Evolutionary conservation across 768 basidiomycete species (phyloP).

Genomic region (Russula lepida): DNA sequence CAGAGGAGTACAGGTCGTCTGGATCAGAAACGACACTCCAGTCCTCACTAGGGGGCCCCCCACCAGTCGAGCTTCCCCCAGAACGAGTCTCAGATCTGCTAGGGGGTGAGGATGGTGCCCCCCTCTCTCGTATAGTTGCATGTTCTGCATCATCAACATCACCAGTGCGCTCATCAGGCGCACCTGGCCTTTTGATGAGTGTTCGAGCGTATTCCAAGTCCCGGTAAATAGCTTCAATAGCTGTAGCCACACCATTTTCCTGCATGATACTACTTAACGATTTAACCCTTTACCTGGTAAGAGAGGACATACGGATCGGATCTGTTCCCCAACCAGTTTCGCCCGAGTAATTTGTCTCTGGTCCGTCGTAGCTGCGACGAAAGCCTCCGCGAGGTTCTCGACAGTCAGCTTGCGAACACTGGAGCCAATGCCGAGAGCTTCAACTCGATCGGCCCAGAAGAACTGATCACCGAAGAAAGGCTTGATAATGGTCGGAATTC

Average conservation of each 20-base stretch:
- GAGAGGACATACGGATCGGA: constrained; percentile 54
- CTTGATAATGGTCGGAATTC: constrained; percentile 90
- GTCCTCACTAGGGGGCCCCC: constrained; percentile 59
- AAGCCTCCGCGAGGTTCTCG: constrained; percentile 66
- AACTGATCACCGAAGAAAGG: constrained; percentile 99
- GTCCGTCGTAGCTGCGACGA: constrained; percentile 77
- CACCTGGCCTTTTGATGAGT: constrained; percentile 55
- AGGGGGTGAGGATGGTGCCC: constrained; percentile 15
- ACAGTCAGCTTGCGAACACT: constrained; percentile 84
- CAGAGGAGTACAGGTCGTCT: constrained; percentile 51
- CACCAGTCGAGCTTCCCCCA: constrained; percentile 34
- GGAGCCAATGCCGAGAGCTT: constrained; percentile 86
- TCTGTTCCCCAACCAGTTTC: constrained; percentile 74
- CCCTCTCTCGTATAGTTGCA: constrained; percentile 28
- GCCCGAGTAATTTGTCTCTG: constrained; percentile 84
- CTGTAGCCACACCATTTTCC: constrained; percentile 93
- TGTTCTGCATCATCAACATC: constrained; percentile 30
- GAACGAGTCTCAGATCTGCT: constrained; percentile 21
- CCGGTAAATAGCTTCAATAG: constrained; percentile 92
- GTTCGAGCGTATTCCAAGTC: constrained; percentile 92
- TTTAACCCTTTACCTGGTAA: neutral
- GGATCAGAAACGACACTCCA: constrained; percentile 84
- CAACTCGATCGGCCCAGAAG: constrained; percentile 98
- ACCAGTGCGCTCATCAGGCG: constrained; percentile 20
- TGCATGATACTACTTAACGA: constrained; percentile 26